These are phyloP conservation scores for Entomortierella lignicola DNA, from an alignment of 192 early-diverging fungal genomes.

Conservation along the genomic window DNA sequence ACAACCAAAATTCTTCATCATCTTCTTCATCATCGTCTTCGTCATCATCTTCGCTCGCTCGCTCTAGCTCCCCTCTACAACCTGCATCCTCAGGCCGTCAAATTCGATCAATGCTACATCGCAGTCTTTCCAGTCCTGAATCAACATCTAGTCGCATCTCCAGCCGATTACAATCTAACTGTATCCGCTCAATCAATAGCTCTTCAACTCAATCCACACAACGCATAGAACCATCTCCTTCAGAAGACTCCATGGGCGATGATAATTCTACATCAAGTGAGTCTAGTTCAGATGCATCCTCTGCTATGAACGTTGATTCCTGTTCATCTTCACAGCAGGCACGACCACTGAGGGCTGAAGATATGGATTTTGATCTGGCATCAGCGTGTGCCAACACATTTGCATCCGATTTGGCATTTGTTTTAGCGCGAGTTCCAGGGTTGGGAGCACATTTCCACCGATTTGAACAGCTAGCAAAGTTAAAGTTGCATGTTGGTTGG, in stretches of 20 bases:
- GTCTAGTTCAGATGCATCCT: not conserved
- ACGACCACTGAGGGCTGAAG: conserved; percentile 19
- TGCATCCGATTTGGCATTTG: conserved; percentile 45
- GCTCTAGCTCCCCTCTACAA: not conserved
- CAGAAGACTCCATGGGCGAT: not conserved
- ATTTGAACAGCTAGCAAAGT: conserved; percentile 48
- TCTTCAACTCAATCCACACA: not conserved
- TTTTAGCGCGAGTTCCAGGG: conserved; percentile 43
- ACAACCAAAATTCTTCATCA: not conserved
- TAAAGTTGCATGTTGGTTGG: conserved; percentile 51
- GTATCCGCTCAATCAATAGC: not conserved
- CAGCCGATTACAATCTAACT: not conserved
- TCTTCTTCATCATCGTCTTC: conserved; percentile 25
- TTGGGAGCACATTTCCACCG: conserved; percentile 51
- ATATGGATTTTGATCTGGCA: conserved; percentile 44
- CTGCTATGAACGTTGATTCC: not conserved
- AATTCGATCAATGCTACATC: conserved; percentile 16
- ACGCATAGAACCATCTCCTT: not conserved
- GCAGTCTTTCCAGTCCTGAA: conserved; percentile 40
- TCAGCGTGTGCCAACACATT: conserved; percentile 52
- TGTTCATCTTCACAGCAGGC: conserved; percentile 4
- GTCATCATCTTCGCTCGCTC: conserved; percentile 2
- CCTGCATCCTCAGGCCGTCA: not conserved
- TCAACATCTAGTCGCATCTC: conserved; percentile 1
- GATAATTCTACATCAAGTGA: not conserved